Evolutionary conservation across 2,329 filamentous ascomycete species (phyloP), one percentile per base, ranked within the genome.

Genomic region (Torrubiellomyces zombiae): DNA sequence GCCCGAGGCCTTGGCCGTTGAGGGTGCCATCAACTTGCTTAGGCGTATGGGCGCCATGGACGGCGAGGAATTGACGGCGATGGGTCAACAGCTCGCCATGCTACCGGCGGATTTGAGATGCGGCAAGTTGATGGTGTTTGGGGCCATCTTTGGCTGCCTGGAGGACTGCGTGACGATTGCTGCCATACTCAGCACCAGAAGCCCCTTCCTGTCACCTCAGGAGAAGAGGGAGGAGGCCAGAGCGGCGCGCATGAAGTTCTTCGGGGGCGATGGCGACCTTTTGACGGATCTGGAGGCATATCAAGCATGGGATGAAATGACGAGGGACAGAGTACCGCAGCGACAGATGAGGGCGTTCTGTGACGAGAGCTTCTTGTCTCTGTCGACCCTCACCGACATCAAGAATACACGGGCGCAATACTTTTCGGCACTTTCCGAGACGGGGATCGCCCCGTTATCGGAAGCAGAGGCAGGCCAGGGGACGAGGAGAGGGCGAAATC

Each of bases 111-210:
- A 98, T 43, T 62, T 98, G 23, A 73, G 86, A 15, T 91, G 83
- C 46, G 82, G 80, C 22, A 98, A 98, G 51, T 63, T 98, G 17
- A 82, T 98, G 64, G 80, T 98, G 4, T 93, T 91, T 43, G 89
- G 89, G 5, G 77, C 82, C 10, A 83, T 91, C 29, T 95, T 98
- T 42, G 80, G 80, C 17, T 95, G 86, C 42, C 63, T 95, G 6
- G 82, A 93, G 40, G 73, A 86, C 26, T 83, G 77, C 36, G 64
- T 95, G 28, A 83, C 78, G 3, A 85, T 95, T 33, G 81, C 89
- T 2, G 77, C 85, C 7, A 89, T 95, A 20, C 62, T 98, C n/a
- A 94, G 83, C 28, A 76, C 80, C 15, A 75, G 74, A 40, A 82
- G 75, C 33, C 86, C 89, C 0, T 98, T 98, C 44, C 51, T 92